Evolutionary conservation across 2,329 filamentous ascomycete species (phyloP).

Genomic region (Ceratocystis albifundus): DNA sequence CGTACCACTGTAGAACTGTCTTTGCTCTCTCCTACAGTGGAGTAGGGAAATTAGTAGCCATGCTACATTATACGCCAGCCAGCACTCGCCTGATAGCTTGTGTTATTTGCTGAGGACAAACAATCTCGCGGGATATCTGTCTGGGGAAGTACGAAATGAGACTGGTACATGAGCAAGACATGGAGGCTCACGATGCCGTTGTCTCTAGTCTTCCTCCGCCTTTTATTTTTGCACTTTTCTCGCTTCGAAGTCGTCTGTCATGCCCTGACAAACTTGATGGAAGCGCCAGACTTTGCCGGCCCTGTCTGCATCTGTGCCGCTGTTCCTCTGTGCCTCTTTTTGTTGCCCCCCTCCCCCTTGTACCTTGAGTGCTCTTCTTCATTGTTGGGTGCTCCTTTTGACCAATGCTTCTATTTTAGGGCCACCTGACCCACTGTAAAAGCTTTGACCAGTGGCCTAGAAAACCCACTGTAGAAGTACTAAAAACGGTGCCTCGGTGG

Average conservation of each 20-base stretch:
- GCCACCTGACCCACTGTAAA: background rate
- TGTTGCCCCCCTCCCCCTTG: background rate
- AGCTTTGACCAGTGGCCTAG: background rate
- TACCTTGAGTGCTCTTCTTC: background rate
- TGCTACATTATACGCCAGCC: no score
- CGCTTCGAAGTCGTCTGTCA: background rate
- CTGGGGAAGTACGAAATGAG: background rate
- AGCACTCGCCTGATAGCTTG: no score
- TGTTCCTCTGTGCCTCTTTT: background rate
- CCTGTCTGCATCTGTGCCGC: background rate
- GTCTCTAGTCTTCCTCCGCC: background rate
- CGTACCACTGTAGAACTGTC: background rate
- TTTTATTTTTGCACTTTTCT: background rate
- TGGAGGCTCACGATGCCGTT: background rate
- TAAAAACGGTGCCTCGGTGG: background rate
- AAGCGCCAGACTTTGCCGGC: background rate
- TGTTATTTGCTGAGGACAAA: no score
- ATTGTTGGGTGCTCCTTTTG: background rate
- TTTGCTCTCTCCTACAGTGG: no score
- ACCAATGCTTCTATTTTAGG: slow-evolving; percentile 4
- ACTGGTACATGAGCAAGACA: background rate
- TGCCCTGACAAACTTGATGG: slow-evolving; percentile 2
- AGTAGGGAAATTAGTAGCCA: no score
- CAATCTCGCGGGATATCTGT: background rate
- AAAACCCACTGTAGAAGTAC: background rate